Evolutionary conservation across 345 rosid species (phyloP).

Genomic region (Syzygium oleosum): DNA sequence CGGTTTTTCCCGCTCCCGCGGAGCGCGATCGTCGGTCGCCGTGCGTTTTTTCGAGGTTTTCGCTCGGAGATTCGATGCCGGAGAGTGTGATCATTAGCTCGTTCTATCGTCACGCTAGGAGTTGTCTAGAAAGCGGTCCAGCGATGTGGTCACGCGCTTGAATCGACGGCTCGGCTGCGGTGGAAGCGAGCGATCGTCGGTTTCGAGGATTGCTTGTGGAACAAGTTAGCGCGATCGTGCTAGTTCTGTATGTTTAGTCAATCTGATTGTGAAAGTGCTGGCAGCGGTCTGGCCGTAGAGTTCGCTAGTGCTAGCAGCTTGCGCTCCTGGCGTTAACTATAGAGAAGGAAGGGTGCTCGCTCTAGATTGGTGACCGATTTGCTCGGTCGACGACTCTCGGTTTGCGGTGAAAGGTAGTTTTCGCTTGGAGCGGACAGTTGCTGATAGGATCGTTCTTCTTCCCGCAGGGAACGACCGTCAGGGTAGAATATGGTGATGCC

Average conservation of each 20-base stretch:
- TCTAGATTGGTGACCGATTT: not conserved
- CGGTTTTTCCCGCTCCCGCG: not conserved
- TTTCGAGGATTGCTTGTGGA: not conserved
- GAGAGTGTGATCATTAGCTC: not conserved
- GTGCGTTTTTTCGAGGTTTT: not conserved
- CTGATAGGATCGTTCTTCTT: not conserved
- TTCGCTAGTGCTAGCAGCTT: not conserved
- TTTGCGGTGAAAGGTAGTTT: not conserved
- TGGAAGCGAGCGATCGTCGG: not conserved
- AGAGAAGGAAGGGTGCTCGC: not conserved
- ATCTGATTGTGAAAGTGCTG: not conserved
- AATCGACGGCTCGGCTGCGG: not conserved
- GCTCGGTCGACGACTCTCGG: not conserved
- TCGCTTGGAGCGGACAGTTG: not conserved
- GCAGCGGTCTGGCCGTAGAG: not conserved
- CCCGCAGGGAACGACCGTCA: constrained; percentile 86
- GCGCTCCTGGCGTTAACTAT: not conserved
- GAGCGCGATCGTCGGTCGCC: not conserved
- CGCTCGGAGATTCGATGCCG: not conserved
- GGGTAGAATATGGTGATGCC: constrained; percentile 89
- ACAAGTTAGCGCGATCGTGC: not conserved
- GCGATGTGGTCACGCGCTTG: not conserved
- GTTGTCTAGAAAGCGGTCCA: not conserved
- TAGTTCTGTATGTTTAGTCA: not conserved
- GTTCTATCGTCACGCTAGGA: not conserved